Evolutionary conservation across 2,329 filamentous ascomycete species (phyloP).

Genomic region (Botrytis byssoidea): DNA sequence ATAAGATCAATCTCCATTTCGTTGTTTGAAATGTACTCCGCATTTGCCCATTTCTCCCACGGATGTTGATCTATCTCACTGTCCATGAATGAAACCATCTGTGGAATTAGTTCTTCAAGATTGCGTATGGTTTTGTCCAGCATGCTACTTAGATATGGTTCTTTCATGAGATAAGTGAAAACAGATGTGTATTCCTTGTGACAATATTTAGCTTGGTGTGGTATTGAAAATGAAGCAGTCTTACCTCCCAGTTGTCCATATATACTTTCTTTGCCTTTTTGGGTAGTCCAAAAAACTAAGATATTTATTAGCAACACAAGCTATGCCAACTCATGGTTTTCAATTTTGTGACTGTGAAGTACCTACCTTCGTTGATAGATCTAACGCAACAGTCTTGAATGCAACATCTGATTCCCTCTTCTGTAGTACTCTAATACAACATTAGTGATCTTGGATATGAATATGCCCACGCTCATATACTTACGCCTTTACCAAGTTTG

Average conservation of each 20-base stretch:
- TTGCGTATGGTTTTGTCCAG: slow-evolving; percentile 41
- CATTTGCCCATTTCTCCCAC: slow-evolving; percentile 57
- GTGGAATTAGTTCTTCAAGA: slow-evolving; percentile 48
- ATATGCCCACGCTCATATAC: not conserved
- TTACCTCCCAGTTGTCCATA: slow-evolving; percentile 32
- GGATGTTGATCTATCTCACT: slow-evolving; percentile 59
- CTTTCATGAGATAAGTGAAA: slow-evolving; percentile 45
- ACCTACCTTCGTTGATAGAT: slow-evolving; percentile 28
- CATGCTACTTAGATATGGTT: slow-evolving; percentile 46
- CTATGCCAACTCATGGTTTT: not conserved
- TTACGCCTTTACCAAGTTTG: slow-evolving; percentile 29
- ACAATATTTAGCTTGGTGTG: slow-evolving; percentile 31
- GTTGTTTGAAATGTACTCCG: slow-evolving; percentile 44
- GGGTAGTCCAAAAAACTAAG: slow-evolving; percentile 37
- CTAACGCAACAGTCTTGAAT: slow-evolving; percentile 28
- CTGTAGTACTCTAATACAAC: slow-evolving; percentile 27
- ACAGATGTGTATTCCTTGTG: not conserved
- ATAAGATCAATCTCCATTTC: slow-evolving; percentile 53
- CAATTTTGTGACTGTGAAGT: not conserved
- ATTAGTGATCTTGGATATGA: slow-evolving; percentile 17
- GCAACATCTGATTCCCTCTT: slow-evolving; percentile 31
- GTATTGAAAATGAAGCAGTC: slow-evolving; percentile 32
- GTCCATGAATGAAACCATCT: slow-evolving; percentile 57
- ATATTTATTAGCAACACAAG: not conserved
- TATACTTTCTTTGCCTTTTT: slow-evolving; percentile 31